Percentiles rank a stretch among this genome's conserved stretches.
These are phyloP conservation scores for Hericium erinaceus DNA, from an alignment of 768 basidiomycete genomes.

Conservation along the genomic window DNA sequence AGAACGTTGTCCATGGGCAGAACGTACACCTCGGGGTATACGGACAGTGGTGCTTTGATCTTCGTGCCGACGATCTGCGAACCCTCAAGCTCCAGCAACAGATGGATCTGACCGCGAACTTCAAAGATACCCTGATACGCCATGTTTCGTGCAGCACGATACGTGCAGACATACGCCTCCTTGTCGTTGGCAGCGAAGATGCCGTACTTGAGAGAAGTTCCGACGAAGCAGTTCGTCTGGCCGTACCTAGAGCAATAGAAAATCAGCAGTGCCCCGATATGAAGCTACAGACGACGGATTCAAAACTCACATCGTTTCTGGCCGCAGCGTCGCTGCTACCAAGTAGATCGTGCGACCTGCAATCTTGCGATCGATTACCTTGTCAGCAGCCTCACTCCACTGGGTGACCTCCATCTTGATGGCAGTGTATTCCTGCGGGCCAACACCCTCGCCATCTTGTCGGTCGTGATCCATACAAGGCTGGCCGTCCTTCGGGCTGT, in stretches of 20 bases:
- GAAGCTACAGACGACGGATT: background rate
- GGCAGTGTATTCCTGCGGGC: slow-evolving; percentile 91
- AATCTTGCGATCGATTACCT: slow-evolving; percentile 54
- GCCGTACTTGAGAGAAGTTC: slow-evolving; percentile 83
- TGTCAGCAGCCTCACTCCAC: slow-evolving; percentile 68
- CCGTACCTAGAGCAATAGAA: slow-evolving; percentile 62
- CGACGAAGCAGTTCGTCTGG: slow-evolving; percentile 97
- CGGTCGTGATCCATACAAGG: slow-evolving; percentile 99
- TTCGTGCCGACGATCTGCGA: slow-evolving; percentile 77
- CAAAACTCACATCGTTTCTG: slow-evolving; percentile 83
- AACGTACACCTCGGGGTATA: slow-evolving; percentile 85
- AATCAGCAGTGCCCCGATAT: background rate
- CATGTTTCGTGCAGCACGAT: slow-evolving; percentile 95
- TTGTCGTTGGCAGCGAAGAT: slow-evolving; percentile 81
- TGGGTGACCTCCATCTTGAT: slow-evolving; percentile 90
- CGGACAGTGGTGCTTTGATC: slow-evolving; percentile 77
- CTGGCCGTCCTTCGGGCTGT: slow-evolving; percentile 97
- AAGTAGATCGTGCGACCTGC: slow-evolving; percentile 79
- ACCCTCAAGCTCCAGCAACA: slow-evolving; percentile 74
- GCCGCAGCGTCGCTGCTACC: slow-evolving; percentile 92
- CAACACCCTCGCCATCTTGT: slow-evolving; percentile 86
- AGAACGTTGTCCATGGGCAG: slow-evolving; percentile 98
- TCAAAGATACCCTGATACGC: slow-evolving; percentile 83
- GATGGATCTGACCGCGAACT: slow-evolving; percentile 59
- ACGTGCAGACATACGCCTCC: slow-evolving; percentile 83